These are phyloP conservation scores for Hypoxylon perforatum DNA, from an alignment of 495 filamentous ascomycete genomes.

Conservation along the genomic window DNA sequence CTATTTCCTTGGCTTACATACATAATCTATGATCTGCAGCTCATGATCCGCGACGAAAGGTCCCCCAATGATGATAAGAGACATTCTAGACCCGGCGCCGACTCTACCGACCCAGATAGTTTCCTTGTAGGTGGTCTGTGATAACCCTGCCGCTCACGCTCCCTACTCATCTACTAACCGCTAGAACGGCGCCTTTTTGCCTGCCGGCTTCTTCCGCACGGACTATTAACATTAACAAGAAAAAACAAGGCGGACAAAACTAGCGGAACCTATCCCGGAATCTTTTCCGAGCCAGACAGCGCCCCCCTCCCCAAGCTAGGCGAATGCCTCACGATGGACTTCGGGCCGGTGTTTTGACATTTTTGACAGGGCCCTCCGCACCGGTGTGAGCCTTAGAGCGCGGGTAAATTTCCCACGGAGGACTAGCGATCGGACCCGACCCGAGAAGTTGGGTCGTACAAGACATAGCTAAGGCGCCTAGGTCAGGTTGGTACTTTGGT, in stretches of 20 bases:
- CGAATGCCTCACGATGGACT: slow-evolving; percentile 8
- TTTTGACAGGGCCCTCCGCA: slow-evolving; percentile 16
- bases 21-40: neutral
- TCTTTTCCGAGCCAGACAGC: slow-evolving; percentile 7
- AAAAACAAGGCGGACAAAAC: slow-evolving; percentile 18
- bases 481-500: no score
- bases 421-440: slow-evolving; percentile 22
- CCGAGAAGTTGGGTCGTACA: slow-evolving; percentile 34
- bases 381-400: slow-evolving; percentile 5
- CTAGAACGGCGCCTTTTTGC: no score
- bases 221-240: slow-evolving; percentile 9
- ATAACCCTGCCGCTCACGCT: slow-evolving; percentile 23
- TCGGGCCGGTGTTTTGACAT: slow-evolving; percentile 20
- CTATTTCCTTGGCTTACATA: neutral
- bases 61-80: neutral
- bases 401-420: no score
- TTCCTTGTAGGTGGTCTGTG: slow-evolving; percentile 8
- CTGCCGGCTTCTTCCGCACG: slow-evolving; percentile 29
- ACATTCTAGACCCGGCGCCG: neutral
- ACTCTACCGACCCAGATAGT: neutral
- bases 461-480: neutral
- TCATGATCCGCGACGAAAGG: slow-evolving; percentile 4
- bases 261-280: slow-evolving; percentile 28
- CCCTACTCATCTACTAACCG: no score
- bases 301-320: neutral